phyloP scores from a whole-genome alignment of 306 rosid genomes.

The Cicer yamashitae region DNA sequence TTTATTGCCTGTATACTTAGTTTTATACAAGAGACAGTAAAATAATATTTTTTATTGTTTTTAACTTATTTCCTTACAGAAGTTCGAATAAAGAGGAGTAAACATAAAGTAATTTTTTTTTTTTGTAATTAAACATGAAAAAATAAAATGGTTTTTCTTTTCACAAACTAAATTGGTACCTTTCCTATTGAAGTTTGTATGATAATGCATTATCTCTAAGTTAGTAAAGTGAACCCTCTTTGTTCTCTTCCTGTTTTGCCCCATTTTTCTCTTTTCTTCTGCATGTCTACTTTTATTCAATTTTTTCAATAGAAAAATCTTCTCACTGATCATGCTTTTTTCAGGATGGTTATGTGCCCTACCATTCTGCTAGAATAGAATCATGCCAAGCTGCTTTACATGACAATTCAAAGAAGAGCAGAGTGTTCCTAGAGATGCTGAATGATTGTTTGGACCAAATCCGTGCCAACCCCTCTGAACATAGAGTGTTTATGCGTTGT shows the following conservation, averaged over 20 bases:
- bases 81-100: neutral
- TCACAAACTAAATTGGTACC: neutral
- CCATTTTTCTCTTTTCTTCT: neutral
- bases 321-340: conserved; percentile 39
- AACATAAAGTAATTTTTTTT: neutral
- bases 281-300: conserved; percentile 1
- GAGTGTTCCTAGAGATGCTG: conserved; percentile 77
- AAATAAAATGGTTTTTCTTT: neutral
- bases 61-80: neutral
- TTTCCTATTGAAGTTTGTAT: neutral
- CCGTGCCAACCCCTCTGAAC: conserved; percentile 59
- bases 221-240: neutral
- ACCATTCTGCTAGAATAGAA: conserved; percentile 94
- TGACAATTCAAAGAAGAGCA: conserved; percentile 77
- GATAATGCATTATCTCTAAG: neutral
- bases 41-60: neutral
- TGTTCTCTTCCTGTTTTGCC: neutral
- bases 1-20: neutral
- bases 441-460: conserved; percentile 87
- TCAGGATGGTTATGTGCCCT: conserved; percentile 95
- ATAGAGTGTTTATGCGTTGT: conserved; percentile 83
- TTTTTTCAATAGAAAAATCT: neutral
- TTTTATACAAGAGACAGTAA: neutral
- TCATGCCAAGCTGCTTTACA: conserved; percentile 81
- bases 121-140: neutral